Percentiles rank a stretch among this genome's conserved stretches.
Evolutionary conservation across 345 rosid genomes (phyloP).

Genomic region (Boechera divaricarpa): DNA sequence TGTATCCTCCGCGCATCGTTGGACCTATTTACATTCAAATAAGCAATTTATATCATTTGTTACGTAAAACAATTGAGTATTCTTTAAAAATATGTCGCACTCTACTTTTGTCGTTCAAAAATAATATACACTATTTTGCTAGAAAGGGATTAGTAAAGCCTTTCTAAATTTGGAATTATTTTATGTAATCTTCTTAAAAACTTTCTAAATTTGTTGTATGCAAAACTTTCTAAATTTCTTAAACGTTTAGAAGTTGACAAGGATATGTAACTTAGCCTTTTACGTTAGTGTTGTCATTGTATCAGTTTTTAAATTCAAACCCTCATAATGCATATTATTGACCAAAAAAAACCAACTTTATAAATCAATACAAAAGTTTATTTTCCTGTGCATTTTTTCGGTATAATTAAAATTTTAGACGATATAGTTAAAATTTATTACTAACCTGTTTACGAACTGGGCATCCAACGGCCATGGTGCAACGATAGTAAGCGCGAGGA

Average conservation of each 20-base stretch:
- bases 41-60: neutral
- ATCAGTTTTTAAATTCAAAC: neutral
- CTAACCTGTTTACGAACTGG: slow-evolving; percentile 84
- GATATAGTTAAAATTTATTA: too few species aligned
- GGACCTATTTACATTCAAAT: slow-evolving; percentile 58
- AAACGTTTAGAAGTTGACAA: too few species aligned
- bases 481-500: slow-evolving; percentile 85
- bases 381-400: too few species aligned
- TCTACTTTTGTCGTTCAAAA: neutral
- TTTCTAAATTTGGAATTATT: neutral
- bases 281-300: neutral
- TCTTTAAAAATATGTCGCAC: neutral
- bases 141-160: neutral
- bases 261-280: neutral
- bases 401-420: too few species aligned
- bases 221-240: too few species aligned
- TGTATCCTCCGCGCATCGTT: slow-evolving; percentile 87
- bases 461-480: slow-evolving; percentile 85
- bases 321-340: neutral
- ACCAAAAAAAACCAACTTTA: neutral
- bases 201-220: neutral
- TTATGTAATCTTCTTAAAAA: neutral
- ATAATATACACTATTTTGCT: neutral
- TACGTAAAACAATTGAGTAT: neutral
- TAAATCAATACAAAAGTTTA: neutral